A percentile compares a stretch with the other conserved stretches of the same genome.
These are phyloP conservation scores for Wickerhamiella parazyma DNA, from an alignment of 805 yeast genomes.

Conservation along the genomic window DNA sequence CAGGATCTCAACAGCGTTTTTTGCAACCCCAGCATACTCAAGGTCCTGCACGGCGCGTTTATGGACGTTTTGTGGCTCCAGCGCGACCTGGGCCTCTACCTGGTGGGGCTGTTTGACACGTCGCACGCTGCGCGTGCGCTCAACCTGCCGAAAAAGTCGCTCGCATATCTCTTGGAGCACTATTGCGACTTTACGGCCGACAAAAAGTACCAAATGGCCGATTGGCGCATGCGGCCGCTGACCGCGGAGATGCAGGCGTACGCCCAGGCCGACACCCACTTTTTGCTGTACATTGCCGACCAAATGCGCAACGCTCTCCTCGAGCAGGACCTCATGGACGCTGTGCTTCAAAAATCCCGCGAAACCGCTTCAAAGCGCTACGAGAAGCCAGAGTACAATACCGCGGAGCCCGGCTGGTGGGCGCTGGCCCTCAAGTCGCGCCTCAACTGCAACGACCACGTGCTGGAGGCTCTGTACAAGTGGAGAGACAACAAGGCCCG, in stretches of 20 bases:
- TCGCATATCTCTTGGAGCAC: constrained; percentile 69
- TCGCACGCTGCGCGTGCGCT: constrained; percentile 73
- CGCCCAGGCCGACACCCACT: constrained; percentile 94
- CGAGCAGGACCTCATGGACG: constrained; percentile 30
- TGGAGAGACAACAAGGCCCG: constrained; percentile 83
- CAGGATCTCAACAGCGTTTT: constrained; percentile 56
- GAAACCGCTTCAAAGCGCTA: constrained; percentile 68
- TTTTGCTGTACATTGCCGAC: constrained; percentile 67
- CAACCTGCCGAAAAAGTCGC: constrained; percentile 68
- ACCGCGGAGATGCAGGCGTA: constrained; percentile 62
- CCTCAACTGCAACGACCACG: constrained; percentile 36
- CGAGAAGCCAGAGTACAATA: constrained; percentile 59
- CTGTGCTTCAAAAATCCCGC: constrained; percentile 60
- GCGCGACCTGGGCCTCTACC: constrained; percentile 81
- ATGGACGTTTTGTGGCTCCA: constrained; percentile 98
- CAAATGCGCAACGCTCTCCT: constrained; percentile 51
- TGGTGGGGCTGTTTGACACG: constrained; percentile 85
- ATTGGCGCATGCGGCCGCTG: constrained; percentile 88
- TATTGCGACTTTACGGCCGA: constrained; percentile 78
- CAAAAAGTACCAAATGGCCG: constrained; percentile 89
- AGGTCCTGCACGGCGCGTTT: constrained; percentile 90
- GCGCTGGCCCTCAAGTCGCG: constrained; percentile 50
- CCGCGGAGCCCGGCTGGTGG: constrained; percentile 47
- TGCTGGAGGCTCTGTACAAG: constrained; percentile 47
- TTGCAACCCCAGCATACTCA: constrained; percentile 65